Base-by-base conservation (phyloP, 2,329 filamentous ascomycete genomes). In the Fusarium gaditjirri region DNA sequence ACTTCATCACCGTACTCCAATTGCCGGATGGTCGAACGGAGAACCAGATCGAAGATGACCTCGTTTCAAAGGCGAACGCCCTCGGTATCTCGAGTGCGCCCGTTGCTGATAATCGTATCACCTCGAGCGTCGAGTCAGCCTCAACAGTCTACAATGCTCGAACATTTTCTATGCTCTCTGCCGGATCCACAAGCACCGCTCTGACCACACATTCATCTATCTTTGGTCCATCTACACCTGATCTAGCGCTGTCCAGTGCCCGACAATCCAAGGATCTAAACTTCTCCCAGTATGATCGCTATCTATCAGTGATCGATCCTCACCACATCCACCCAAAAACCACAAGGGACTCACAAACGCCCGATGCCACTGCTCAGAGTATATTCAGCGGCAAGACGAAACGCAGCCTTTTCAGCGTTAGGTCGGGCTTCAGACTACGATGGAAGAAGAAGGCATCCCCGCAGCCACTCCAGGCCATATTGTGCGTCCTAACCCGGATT, bases 231-330 rank as follows among this genome's bases (percentile, higher is more conserved):
- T 69, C 75, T 25, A 68, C 65, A 33, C 64, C 71, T 55, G 61
- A 76, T 78, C 43, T 71, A 74, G 60, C 80, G 76, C 65, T 68
- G 38, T 62, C 61, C 29, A 71, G 68, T 42, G 70, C 50, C 47
- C 62, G 72, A 27, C 73, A 81, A 59, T 81, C 82, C 41, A 83
- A 81, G 66, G 81, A 77, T 39, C 77, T 86, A 31, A 86, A 78
- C 61, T 88, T 89, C 70, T 80, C 82, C 11, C 82, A 84, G 35
- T 89, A 89, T 72, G 86, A 89, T 36, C 84, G 81, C 66, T 88
- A 87, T 65, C 74, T 89, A 41, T 78, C 82, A 23, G 81, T 86
- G 44, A 70, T 86, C 35, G 82, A 85, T 60, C 81, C 83, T 11
- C 82, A 82, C 42, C 78, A 84, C 39, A 81, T 82, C 68, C 84